Conservation (phyloP, 306 rosid species). For the Vicia sativa region DNA sequence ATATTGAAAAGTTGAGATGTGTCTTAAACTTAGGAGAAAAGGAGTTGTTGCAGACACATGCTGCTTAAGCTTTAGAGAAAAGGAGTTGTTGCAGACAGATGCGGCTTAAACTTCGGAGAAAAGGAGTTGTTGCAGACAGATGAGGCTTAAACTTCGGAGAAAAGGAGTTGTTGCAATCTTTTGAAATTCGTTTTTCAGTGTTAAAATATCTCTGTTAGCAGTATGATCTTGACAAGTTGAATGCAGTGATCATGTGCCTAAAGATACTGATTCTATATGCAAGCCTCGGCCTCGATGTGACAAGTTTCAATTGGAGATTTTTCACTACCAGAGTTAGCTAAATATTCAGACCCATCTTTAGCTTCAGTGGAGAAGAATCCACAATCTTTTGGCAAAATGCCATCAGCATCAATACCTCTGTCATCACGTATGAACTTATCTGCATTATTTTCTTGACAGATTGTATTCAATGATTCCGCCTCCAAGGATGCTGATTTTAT, state of each 20-base stretch:
- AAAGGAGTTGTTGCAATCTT: slow-evolving; percentile 20
- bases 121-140: not conserved
- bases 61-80: slow-evolving; percentile 14
- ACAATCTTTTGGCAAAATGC: not conserved
- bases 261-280: slow-evolving; percentile 2
- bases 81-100: not conserved
- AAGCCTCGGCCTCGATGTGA: slow-evolving; percentile 32
- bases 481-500: slow-evolving; percentile 14
- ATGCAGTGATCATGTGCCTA: slow-evolving; percentile 20
- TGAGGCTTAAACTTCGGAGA: slow-evolving; percentile 11
- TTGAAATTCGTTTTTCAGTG: slow-evolving; percentile 8
- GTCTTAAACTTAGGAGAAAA: slow-evolving; percentile 19
- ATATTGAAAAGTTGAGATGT: not conserved
- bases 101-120: slow-evolving; percentile 15
- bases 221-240: slow-evolving; percentile 22
- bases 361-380: slow-evolving; percentile 23
- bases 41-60: not conserved
- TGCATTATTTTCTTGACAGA: slow-evolving; percentile 28
- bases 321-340: slow-evolving; percentile 32
- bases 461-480: slow-evolving; percentile 1
- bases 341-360: slow-evolving; percentile 35
- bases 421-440: slow-evolving; percentile 27
- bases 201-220: slow-evolving; percentile 6
- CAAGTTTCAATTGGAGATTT: slow-evolving; percentile 28
- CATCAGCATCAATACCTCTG: not conserved